phyloP scores from a whole-genome alignment of 1,139 yeast genomes.

The Geotrichum restrictum region DNA sequence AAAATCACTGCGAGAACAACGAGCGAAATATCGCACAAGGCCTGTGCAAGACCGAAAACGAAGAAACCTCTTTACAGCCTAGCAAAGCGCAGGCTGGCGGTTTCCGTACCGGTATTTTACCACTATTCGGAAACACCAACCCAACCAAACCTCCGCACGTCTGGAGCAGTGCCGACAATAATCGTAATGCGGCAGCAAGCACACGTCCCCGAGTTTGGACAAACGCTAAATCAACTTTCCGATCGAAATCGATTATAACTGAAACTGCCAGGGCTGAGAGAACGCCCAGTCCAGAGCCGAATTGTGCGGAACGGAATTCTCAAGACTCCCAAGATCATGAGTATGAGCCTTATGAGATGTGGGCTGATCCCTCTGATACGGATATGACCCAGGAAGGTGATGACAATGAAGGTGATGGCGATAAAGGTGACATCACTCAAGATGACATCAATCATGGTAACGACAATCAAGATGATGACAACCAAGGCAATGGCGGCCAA shows the following conservation, averaged over 20 bases:
- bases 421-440: no score
- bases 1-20: neutral
- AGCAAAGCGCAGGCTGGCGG: no score
- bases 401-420: no score
- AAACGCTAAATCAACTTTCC: no score
- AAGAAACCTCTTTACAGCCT: no score
- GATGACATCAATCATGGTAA: no score
- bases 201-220: neutral
- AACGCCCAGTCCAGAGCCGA: neutral
- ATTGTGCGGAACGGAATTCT: neutral
- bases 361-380: no score
- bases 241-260: no score
- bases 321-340: neutral
- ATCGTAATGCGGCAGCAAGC: neutral
- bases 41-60: neutral
- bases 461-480: no score
- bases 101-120: neutral
- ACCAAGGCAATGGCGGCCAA: no score
- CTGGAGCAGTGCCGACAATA: neutral
- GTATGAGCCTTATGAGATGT: neutral
- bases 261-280: neutral
- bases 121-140: no score
- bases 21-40: neutral
- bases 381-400: no score
- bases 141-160: neutral